A percentile compares a stretch with the other conserved stretches of the same genome.
phyloP scores from a whole-genome alignment of 2,329 filamentous ascomycete genomes.

The Trichoderma atroviride region DNA sequence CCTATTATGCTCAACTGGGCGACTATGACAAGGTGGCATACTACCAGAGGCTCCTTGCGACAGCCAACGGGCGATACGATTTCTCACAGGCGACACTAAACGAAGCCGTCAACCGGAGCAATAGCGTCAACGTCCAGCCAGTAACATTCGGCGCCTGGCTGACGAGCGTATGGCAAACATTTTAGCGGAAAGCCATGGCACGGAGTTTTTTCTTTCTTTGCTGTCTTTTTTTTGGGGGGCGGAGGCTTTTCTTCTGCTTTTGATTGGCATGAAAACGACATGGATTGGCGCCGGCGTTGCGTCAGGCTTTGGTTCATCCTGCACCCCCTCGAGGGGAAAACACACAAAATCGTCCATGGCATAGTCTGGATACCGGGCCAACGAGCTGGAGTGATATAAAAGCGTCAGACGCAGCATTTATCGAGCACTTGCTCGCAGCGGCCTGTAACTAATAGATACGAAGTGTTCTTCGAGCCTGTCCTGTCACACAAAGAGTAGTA shows the following conservation, averaged over 20 bases:
- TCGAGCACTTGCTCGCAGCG: conserved; percentile 21
- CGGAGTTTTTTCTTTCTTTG: background rate
- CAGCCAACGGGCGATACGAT: conserved; percentile 68
- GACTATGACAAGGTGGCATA: conserved; percentile 54
- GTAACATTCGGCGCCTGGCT: conserved; percentile 60
- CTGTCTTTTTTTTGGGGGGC: background rate
- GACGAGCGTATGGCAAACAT: conserved; percentile 32
- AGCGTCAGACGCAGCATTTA: background rate
- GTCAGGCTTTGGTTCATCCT: conserved; percentile 15
- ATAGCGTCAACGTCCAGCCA: conserved; percentile 49
- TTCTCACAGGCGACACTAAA: conserved; percentile 65
- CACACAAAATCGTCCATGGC: conserved; percentile 4
- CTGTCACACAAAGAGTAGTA: background rate
- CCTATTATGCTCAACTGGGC: conserved; percentile 49
- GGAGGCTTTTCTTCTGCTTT: background rate
- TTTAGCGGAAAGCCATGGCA: conserved; percentile 3
- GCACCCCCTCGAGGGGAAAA: conserved; percentile 13
- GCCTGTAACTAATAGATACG: conserved; percentile 22
- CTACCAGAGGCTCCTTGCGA: conserved; percentile 66
- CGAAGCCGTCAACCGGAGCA: conserved; percentile 43
- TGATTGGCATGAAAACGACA: conserved; percentile 13
- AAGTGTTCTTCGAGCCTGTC: background rate
- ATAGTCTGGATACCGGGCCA: conserved; percentile 1
- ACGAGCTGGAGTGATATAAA: conserved; percentile 10
- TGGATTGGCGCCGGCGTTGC: conserved; percentile 27